phyloP scores from a whole-genome alignment of 2,329 filamentous ascomycete genomes.

The Arthroderma sp. region DNA sequence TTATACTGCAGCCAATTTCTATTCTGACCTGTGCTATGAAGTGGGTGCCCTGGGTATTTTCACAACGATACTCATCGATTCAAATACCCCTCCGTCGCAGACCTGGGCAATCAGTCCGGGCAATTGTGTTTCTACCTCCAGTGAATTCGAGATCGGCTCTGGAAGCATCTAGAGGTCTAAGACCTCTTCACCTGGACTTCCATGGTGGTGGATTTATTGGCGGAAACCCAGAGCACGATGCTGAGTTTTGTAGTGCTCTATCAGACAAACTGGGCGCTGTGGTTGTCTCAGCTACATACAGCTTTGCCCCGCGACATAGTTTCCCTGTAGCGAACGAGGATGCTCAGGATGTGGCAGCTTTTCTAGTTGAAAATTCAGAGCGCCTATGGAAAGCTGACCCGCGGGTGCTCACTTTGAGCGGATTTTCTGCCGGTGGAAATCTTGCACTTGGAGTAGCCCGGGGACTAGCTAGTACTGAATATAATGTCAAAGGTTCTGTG shows the following conservation, averaged over 20 bases:
- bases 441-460: constrained; percentile 29
- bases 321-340: constrained; percentile 36
- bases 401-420: constrained; percentile 33
- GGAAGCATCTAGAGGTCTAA: constrained; percentile 6
- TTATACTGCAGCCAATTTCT: constrained; percentile 34
- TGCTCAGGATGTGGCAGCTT: constrained; percentile 34
- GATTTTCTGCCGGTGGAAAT: constrained; percentile 36
- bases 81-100: constrained; percentile 23
- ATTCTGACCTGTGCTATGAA: constrained; percentile 30
- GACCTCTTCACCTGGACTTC: constrained; percentile 36
- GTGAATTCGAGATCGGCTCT: not conserved
- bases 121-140: constrained; percentile 26
- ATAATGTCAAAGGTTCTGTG: constrained; percentile 29
- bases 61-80: constrained; percentile 25
- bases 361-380: constrained; percentile 30
- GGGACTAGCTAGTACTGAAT: constrained; percentile 18
- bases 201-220: constrained; percentile 38
- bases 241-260: constrained; percentile 25
- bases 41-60: constrained; percentile 28
- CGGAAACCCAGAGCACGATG: constrained; percentile 32
- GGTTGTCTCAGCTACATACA: constrained; percentile 31
- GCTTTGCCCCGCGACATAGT: constrained; percentile 30
- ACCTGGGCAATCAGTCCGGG: constrained; percentile 19
- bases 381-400: constrained; percentile 29
- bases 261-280: constrained; percentile 30